phyloP scores from a whole-genome alignment of 2,329 filamentous ascomycete genomes.

The Geosmithia putterillii region DNA sequence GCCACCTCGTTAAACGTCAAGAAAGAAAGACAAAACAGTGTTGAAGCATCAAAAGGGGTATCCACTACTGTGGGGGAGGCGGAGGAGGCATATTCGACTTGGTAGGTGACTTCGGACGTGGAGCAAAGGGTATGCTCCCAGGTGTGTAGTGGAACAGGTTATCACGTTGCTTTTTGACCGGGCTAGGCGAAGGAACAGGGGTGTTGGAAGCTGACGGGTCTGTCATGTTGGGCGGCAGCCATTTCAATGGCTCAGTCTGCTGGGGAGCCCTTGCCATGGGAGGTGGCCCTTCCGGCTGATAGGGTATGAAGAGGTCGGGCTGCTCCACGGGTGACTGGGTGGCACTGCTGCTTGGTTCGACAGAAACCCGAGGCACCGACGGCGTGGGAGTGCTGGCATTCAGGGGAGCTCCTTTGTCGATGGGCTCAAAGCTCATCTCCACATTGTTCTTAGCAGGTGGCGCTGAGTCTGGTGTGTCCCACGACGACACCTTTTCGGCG shows the following conservation, averaged over 20 bases:
- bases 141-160: constrained; percentile 25
- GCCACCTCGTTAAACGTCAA: not conserved
- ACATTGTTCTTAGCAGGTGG: not conserved
- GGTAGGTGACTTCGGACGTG: constrained; percentile 8
- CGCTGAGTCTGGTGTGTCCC: not conserved
- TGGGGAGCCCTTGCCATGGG: constrained; percentile 18
- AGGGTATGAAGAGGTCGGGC: constrained; percentile 35
- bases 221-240: constrained; percentile 35
- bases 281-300: constrained; percentile 41
- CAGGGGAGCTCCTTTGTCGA: not conserved
- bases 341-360: constrained; percentile 9
- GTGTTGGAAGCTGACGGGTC: constrained; percentile 19
- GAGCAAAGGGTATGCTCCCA: constrained; percentile 37
- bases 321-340: constrained; percentile 4
- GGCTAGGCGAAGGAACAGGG: constrained; percentile 18
- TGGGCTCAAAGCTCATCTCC: not conserved
- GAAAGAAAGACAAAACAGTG: not conserved
- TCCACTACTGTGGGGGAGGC: not conserved
- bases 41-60: not conserved
- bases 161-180: constrained; percentile 17
- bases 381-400: constrained; percentile 2
- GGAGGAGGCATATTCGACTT: not conserved
- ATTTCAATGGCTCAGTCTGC: constrained; percentile 29
- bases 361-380: constrained; percentile 11
- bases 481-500: not conserved